Evolutionary conservation across 768 basidiomycete species (phyloP).

Genomic region (Agaricus sinodeliciosus): DNA sequence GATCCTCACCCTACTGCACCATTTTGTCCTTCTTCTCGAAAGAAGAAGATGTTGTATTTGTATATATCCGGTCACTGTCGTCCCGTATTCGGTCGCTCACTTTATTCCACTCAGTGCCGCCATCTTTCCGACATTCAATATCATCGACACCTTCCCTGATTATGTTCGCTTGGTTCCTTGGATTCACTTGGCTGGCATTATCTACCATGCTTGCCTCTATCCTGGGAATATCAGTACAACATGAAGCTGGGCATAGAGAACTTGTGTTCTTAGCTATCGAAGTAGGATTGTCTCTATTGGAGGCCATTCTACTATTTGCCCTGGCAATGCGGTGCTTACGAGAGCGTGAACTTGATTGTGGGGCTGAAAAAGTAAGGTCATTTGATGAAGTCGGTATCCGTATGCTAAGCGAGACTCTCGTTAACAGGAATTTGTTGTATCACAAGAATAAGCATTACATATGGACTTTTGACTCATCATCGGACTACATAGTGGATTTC

Average conservation of each 20-base stretch:
- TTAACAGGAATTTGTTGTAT: background rate
- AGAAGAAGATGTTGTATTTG: background rate
- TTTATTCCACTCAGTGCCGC: background rate
- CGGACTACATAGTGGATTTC: too few species aligned
- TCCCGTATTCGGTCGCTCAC: background rate
- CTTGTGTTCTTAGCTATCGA: background rate
- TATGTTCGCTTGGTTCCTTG: background rate
- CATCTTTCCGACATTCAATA: background rate
- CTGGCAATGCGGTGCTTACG: constrained; percentile 1
- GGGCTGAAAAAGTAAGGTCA: background rate
- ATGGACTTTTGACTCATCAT: too few species aligned
- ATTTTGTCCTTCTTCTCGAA: background rate
- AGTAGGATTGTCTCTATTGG: background rate
- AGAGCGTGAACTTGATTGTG: background rate
- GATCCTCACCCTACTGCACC: background rate
- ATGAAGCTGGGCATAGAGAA: background rate
- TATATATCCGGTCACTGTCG: background rate
- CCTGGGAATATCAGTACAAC: background rate
- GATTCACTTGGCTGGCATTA: background rate
- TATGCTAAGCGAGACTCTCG: background rate
- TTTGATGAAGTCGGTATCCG: background rate
- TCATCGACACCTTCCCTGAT: background rate
- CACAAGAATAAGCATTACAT: background rate
- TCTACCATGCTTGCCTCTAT: background rate
- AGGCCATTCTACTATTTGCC: background rate